Base-by-base conservation (phyloP, 306 rosid species). In the Boehmeria nivea region DNA sequence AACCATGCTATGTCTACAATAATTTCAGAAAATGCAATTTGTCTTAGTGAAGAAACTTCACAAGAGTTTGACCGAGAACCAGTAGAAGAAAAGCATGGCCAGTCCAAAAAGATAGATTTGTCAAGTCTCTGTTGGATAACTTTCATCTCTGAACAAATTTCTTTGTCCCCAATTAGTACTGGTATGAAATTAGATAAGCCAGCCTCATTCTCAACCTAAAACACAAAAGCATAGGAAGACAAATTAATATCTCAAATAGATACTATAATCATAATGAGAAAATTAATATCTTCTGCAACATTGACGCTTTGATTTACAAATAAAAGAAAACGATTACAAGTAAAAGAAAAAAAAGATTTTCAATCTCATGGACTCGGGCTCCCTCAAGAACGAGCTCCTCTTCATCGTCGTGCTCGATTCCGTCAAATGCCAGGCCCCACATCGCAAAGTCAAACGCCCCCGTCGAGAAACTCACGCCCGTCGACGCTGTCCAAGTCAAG, bases 101-200 rank as follows among this genome's bases (percentile, higher is more conserved):
- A 76, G 45, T 72, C 75, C 15, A 73, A 46, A 61, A 49, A 80
- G 57, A 73, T 69, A 51, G 81, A 83, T 27, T 28, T 51, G 53
- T 85, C 76, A 12, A 74, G 65, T 52, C 79, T 80, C 64, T 75
- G 73, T 68, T 79, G 81, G 54, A 93, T 50, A 42, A 57, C 62
- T 67, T 76, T 72, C 88, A 93, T 70, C 78, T 87, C 99, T 6
- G 76, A 68, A 72, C 99, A 93, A 76, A 75, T 74, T 68, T 75
- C 90, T 40, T 82, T 83, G 68, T 85, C 84, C 34, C 84, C 96
- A 45, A 93, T 63, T 43, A 93, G 88, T 54, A 93, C 68, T 6
- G 99, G 96, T 51, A 93, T 71, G 62, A 93, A 85, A 75, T 93
- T 93, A 1, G 99, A 93, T 60, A 93, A 64, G 68, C 99, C 99